Conservation (phyloP, 768 basidiomycete genomes). For the Podaxis sp. region DNA sequence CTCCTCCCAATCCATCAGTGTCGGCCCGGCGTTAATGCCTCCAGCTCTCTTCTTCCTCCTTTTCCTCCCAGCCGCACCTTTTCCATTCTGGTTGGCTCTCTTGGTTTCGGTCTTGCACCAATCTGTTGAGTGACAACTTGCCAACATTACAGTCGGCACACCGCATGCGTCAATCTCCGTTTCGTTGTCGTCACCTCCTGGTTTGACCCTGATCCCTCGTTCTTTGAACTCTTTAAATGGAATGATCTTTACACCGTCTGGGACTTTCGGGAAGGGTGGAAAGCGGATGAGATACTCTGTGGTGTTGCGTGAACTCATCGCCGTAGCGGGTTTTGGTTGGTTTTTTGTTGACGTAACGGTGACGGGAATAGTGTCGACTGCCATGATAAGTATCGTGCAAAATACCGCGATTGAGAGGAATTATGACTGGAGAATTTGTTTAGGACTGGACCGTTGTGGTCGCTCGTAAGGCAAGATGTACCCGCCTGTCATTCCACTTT, state of each 20-base stretch:
- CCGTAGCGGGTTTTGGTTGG: neutral
- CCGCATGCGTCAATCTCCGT: slow-evolving; percentile 63
- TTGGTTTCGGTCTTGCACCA: slow-evolving; percentile 52
- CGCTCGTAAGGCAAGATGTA: neutral
- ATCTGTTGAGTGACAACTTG: slow-evolving; percentile 48
- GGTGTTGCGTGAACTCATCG: neutral
- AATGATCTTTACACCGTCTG: slow-evolving; percentile 35
- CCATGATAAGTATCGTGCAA: neutral
- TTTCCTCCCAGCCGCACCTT: slow-evolving; percentile 9
- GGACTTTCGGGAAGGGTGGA: slow-evolving; percentile 44
- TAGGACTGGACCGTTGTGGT: neutral
- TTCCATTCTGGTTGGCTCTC: slow-evolving; percentile 26
- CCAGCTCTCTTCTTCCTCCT: slow-evolving; percentile 17
- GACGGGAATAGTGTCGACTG: neutral
- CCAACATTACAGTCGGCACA: slow-evolving; percentile 58
- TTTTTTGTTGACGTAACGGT: neutral
- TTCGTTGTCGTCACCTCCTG: slow-evolving; percentile 40
- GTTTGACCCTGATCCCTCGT: slow-evolving; percentile 27
- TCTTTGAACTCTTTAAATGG: slow-evolving; percentile 41
- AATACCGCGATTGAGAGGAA: neutral
- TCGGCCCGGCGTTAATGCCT: slow-evolving; percentile 1
- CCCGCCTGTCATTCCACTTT: neutral
- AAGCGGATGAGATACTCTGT: slow-evolving; percentile 26
- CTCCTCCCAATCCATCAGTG: slow-evolving; percentile 53
- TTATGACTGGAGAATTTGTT: neutral